Conservation (phyloP, 208 protist species). For the Wallacemonas sp. region DNA sequence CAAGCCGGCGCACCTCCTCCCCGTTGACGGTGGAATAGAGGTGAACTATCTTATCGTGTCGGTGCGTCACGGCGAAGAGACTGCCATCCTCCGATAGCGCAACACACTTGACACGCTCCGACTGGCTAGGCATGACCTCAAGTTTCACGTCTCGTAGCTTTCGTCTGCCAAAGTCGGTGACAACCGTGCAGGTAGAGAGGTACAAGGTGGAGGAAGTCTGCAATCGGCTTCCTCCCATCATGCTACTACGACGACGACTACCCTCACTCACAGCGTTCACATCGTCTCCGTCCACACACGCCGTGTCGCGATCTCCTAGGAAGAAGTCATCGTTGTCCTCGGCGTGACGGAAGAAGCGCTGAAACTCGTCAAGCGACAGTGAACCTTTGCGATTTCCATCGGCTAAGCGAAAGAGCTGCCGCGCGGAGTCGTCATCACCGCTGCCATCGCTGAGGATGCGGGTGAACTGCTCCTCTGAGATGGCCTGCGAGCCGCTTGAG, state of each 20-base stretch:
- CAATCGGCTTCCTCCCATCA: neutral
- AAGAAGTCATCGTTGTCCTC: slow-evolving; percentile 26
- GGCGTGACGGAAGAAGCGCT: slow-evolving; percentile 29
- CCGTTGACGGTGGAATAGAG: slow-evolving; percentile 39
- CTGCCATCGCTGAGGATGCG: neutral
- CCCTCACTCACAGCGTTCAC: neutral
- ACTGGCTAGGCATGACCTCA: slow-evolving; percentile 30
- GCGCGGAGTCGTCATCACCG: neutral
- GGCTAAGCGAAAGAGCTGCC: slow-evolving; percentile 21
- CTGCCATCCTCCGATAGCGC: slow-evolving; percentile 31
- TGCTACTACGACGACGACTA: neutral
- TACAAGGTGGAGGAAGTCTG: slow-evolving; percentile 10
- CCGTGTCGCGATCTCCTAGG: slow-evolving; percentile 25
- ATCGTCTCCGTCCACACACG: neutral
- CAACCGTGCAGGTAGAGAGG: slow-evolving; percentile 5
- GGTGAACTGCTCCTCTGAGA: slow-evolving; percentile 19
- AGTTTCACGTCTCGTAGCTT: slow-evolving; percentile 36
- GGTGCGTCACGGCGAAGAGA: slow-evolving; percentile 57
- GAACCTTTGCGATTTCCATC: slow-evolving; percentile 28
- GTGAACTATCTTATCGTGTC: slow-evolving; percentile 53
- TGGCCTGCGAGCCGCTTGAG: slow-evolving; percentile 11
- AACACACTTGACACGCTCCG: slow-evolving; percentile 58
- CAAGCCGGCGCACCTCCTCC: slow-evolving; percentile 41
- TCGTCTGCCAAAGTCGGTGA: neutral
- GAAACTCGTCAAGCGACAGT: slow-evolving; percentile 40